phyloP scores from a whole-genome alignment of 2,329 filamentous ascomycete species.

The Canariomyces notabilis region DNA sequence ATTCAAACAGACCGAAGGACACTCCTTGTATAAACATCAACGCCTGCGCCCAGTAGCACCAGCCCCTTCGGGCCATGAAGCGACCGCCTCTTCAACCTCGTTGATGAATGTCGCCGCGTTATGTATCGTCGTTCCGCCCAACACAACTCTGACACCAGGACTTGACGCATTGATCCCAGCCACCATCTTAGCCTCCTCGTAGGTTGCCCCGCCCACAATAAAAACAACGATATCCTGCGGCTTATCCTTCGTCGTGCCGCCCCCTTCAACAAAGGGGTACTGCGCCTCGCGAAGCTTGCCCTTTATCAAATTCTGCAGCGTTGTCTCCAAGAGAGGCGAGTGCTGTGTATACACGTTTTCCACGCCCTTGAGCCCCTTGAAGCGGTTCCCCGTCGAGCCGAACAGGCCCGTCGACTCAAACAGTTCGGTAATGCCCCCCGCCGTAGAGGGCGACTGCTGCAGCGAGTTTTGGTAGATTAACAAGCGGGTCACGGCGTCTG shows the following conservation, averaged over 20 bases:
- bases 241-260: constrained; percentile 83
- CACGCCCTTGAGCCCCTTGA: constrained; percentile 93
- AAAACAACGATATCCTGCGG: constrained; percentile 96
- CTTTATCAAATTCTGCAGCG: constrained; percentile 88
- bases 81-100: constrained; percentile 84
- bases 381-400: constrained; percentile 76
- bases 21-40: constrained; percentile 9
- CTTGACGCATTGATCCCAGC: constrained; percentile 90
- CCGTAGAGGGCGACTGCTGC: constrained; percentile 64
- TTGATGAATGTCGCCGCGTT: constrained; percentile 86
- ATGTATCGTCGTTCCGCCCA: constrained; percentile 83
- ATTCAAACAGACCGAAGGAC: too few relatives aligned
- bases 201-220: constrained; percentile 87
- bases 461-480: constrained; percentile 82
- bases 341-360: constrained; percentile 99
- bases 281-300: constrained; percentile 79
- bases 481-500: constrained; percentile 76
- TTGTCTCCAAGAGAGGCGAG: constrained; percentile 79
- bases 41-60: constrained; percentile 22
- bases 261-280: constrained; percentile 90
- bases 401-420: constrained; percentile 92
- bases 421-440: constrained; percentile 78
- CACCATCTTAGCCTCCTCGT: constrained; percentile 94
- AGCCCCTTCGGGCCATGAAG: constrained; percentile 65
- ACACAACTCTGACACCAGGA: constrained; percentile 80